Base-by-base conservation (phyloP, 306 rosid species). In the Lathyrus sativus region DNA sequence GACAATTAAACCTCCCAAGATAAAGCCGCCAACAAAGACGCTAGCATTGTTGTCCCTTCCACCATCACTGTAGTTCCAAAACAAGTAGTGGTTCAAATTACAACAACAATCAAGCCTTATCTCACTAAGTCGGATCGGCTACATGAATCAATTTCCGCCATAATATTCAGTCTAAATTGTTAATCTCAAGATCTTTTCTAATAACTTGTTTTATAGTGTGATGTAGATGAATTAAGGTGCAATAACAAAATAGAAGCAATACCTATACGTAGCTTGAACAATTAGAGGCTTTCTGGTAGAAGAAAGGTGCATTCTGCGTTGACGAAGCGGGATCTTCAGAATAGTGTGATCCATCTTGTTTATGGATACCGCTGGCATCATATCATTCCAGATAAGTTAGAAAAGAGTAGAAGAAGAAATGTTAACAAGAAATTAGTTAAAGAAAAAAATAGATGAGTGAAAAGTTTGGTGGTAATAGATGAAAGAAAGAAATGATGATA, bases 1-100 rank as follows among this genome's bases (percentile, higher is more conserved):
- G 75, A 88, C 95, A 51, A 88, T 77, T 68, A 93, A 82, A 78
- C 97, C 99, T 74, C 97, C 99, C 87, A 93, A 76, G 73, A 93
- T 75, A 78, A 93, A 93, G 70, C 99, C 99, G 60, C 97, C 93
- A 39, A 90, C 80, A 74, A 93, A 93, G 81, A 90, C 65, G 83
- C 95, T 67, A 65, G 95, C 90, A 81, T 86, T 67, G 88, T 72
- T 78, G 65, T 90, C 80, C 79, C 86, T 81, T 76, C 91, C 96
- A 1, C 73, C 85, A 64, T 88, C 87, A 63, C 96, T 90, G 83
- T 43, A 71, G 69, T 67, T 72, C 58, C 61, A 80, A 5, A 49
- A 76, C 66, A 76, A 65, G 54, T 39, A 77, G 24, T 11, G 62
- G 63, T 63, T 55, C 64, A 58, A 55, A 71, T 24, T 24, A 22